Percentiles rank a stretch among this genome's conserved stretches.
Conservation (phyloP, 2,329 filamentous ascomycete genomes). For the Aurifilum marmelostoma region DNA sequence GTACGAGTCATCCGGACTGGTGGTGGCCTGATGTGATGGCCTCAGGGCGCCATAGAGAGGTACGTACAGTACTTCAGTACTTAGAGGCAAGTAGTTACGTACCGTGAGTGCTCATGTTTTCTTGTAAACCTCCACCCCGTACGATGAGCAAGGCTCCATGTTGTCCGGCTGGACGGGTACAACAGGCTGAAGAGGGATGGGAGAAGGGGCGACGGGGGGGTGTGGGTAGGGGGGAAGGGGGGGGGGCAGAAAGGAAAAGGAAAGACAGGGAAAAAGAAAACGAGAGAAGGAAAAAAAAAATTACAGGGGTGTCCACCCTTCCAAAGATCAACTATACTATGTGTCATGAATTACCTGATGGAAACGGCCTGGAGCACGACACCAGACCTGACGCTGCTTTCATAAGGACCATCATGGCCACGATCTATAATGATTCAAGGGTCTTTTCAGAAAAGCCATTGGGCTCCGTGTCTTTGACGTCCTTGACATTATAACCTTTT, state of each 20-base stretch:
- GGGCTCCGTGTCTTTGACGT: neutral
- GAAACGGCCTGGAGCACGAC: constrained; percentile 28
- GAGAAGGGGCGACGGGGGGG: too few relatives aligned
- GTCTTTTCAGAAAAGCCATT: neutral
- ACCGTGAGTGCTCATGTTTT: neutral
- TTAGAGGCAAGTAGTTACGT: neutral
- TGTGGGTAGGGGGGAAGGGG: neutral
- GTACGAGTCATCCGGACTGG: constrained; percentile 32
- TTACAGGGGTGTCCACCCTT: constrained; percentile 1
- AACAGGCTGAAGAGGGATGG: neutral
- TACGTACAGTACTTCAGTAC: too few relatives aligned
- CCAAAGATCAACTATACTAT: constrained; percentile 25
- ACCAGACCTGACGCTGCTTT: constrained; percentile 11
- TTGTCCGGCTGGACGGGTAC: constrained; percentile 8
- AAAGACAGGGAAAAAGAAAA: neutral
- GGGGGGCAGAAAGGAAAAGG: neutral
- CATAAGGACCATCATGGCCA: constrained; percentile 31
- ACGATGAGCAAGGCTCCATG: neutral
- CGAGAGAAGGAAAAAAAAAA: constrained; percentile 2
- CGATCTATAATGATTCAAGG: constrained; percentile 13
- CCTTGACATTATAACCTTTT: neutral
- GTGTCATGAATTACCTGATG: constrained; percentile 36
- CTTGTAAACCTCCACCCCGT: neutral
- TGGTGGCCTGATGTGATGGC: constrained; percentile 24
- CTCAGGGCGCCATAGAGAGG: neutral